Conservation (phyloP, 2,329 filamentous ascomycete species). For the Neofusicoccum cordaticola region DNA sequence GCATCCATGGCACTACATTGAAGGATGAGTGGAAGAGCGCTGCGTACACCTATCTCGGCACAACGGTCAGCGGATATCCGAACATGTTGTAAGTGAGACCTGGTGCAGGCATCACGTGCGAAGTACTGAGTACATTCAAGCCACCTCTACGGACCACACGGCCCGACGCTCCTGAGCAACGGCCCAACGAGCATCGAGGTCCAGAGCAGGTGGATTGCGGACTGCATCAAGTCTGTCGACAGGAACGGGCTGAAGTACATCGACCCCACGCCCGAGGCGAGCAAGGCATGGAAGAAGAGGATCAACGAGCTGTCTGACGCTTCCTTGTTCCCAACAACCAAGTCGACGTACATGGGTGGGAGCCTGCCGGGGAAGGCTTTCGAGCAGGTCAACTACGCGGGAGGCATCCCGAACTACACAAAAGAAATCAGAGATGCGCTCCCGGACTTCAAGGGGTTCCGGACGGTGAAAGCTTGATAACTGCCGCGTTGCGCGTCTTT, state of each 20-base stretch:
- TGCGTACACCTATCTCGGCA: slow-evolving; percentile 43
- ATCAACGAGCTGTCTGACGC: slow-evolving; percentile 41
- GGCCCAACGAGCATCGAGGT: slow-evolving; percentile 42
- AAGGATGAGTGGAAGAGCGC: slow-evolving; percentile 42
- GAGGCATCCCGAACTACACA: slow-evolving; percentile 41
- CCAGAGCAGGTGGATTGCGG: slow-evolving; percentile 40
- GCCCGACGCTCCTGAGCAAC: slow-evolving; percentile 43
- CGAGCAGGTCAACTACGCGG: slow-evolving; percentile 39
- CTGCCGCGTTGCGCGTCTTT: too few species aligned
- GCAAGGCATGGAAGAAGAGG: slow-evolving; percentile 39
- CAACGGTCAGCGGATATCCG: slow-evolving; percentile 39
- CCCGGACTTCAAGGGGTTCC: slow-evolving; percentile 32
- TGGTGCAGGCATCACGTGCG: not conserved
- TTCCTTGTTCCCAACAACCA: slow-evolving; percentile 41
- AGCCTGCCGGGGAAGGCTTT: slow-evolving; percentile 48
- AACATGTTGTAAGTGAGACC: slow-evolving; percentile 33
- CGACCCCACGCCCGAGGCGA: slow-evolving; percentile 37
- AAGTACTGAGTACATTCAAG: not conserved
- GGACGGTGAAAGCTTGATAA: slow-evolving; percentile 6
- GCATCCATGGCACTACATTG: slow-evolving; percentile 36
- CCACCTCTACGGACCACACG: slow-evolving; percentile 41
- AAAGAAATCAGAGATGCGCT: slow-evolving; percentile 38
- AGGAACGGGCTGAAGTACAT: slow-evolving; percentile 30
- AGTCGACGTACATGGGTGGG: slow-evolving; percentile 40
- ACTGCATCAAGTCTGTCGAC: slow-evolving; percentile 33